Base-by-base conservation (phyloP, 2,329 filamentous ascomycete species). In the Epichloe brachyelytri region DNA sequence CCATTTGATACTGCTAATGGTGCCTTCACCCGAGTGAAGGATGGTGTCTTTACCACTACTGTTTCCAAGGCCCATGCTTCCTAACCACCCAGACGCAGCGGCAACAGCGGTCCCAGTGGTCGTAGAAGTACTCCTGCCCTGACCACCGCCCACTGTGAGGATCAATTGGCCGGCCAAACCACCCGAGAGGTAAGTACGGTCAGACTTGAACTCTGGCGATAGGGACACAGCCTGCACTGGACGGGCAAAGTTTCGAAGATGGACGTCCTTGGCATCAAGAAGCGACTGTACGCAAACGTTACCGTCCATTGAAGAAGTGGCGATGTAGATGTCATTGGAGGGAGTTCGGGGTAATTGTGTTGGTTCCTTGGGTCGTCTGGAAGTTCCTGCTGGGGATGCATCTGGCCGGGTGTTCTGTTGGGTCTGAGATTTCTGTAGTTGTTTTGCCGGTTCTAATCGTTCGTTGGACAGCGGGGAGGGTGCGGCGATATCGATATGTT, bases 171-270 rank as follows among this genome's bases (percentile, higher is more conserved):
- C 93, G 20, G 91, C 88, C 46, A 88, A 75, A 0, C 94, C 93
- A 41, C 93, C 93, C 0, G 91, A 97, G 0, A 98, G 71, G 63
- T 96, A 98, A 2, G 84, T 86, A 51, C 84, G 78, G 63, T 98
- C 93, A 52, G 78, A 86, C 64, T 86, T 95, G 71, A 88, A 98
- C 49, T 97, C 89, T 0, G 93, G 93, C 0, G 93, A 97, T n/a
- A 98, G 69, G 0, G 90, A 88, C 2, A 98, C 88, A 5, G 89
- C 83, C 62, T 96, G 89, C 3, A 98, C 82, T 0, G 94, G 94
- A 4, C 94, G 80, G 1, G 88, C 88, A 70, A 97, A 98, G 64
- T 96, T 96, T 30, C 93, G 83, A 30, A 97, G 69, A 52, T 89
- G 84, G 2, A 96, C 89, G 68, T 98, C 93, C 61, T 89, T 94